A percentile compares a stretch with the other conserved stretches of the same genome.
Conservation (phyloP, 305 asterid species). For the Fraxinus xanthoxyloides region DNA sequence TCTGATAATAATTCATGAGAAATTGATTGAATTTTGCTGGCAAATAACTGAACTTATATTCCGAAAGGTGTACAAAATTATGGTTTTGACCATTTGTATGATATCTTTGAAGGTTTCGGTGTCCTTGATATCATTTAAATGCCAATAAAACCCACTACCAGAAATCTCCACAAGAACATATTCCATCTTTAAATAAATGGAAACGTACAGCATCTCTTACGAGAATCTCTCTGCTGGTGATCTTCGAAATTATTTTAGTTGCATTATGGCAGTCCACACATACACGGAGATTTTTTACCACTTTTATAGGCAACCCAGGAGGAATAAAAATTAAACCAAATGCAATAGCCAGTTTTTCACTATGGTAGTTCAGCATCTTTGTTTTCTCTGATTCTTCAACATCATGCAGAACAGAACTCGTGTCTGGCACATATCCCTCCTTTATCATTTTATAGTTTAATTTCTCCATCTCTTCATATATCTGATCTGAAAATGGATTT, state of each 20-base stretch:
- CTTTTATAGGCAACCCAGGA: slow-evolving; percentile 59
- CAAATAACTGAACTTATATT: not conserved
- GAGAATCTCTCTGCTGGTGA: slow-evolving; percentile 78
- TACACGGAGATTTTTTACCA: slow-evolving; percentile 84
- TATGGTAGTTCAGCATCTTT: slow-evolving; percentile 70
- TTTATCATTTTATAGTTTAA: slow-evolving; percentile 58
- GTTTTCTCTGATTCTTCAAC: slow-evolving; percentile 70
- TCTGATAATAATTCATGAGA: not conserved
- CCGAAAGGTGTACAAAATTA: not conserved
- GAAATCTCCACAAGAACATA: slow-evolving; percentile 95
- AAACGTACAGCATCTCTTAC: slow-evolving; percentile 84
- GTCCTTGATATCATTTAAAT: not conserved
- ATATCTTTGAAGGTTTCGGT: not conserved
- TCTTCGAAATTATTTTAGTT: slow-evolving; percentile 79
- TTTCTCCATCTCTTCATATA: slow-evolving; percentile 54
- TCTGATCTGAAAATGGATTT: slow-evolving; percentile 63
- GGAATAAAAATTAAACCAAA: slow-evolving; percentile 82
- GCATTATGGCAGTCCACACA: slow-evolving; percentile 91
- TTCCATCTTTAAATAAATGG: slow-evolving; percentile 82
- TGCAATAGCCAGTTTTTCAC: slow-evolving; percentile 93
- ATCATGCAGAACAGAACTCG: slow-evolving; percentile 68
- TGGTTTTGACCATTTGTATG: slow-evolving; percentile 1
- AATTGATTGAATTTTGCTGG: not conserved
- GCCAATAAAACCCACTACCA: slow-evolving; percentile 45
- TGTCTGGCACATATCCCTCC: slow-evolving; percentile 74